Evolutionary conservation across 1,139 yeast species (phyloP).

Genomic region (Suhomyces coccinellae): DNA sequence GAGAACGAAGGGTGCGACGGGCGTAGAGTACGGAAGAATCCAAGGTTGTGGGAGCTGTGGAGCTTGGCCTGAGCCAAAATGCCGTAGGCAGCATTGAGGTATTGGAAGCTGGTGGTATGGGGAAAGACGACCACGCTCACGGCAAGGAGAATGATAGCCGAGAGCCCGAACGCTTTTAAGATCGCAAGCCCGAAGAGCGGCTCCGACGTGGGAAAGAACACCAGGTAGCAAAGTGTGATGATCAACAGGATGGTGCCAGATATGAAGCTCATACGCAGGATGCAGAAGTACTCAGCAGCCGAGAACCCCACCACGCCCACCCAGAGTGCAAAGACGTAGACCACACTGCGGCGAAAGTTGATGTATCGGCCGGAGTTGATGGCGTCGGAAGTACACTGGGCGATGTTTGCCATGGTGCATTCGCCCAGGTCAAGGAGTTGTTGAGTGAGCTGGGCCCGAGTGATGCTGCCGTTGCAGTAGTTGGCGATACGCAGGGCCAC

Average conservation of each 20-base stretch:
- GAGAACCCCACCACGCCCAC: slow-evolving; percentile 29
- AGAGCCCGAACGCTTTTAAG: slow-evolving; percentile 28
- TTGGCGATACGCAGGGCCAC: slow-evolving; percentile 29
- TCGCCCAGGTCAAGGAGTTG: slow-evolving; percentile 28
- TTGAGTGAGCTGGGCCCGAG: slow-evolving; percentile 19
- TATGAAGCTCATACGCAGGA: slow-evolving; percentile 25
- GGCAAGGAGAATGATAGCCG: slow-evolving; percentile 24
- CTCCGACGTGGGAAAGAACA: slow-evolving; percentile 29
- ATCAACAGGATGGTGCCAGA: slow-evolving; percentile 25
- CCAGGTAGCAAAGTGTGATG: slow-evolving; percentile 28
- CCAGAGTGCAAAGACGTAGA: slow-evolving; percentile 28
- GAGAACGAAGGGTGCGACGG: slow-evolving; percentile 31
- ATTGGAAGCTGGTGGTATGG: slow-evolving; percentile 29
- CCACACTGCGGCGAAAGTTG: slow-evolving; percentile 27
- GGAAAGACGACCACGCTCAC: slow-evolving; percentile 30
- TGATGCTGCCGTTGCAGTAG: slow-evolving; percentile 28
- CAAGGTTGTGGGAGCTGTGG: slow-evolving; percentile 23
- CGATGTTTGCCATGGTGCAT: slow-evolving; percentile 26
- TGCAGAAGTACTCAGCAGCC: slow-evolving; percentile 22
- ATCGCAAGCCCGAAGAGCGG: slow-evolving; percentile 26
- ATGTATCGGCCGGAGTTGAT: slow-evolving; percentile 33
- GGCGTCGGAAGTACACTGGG: slow-evolving; percentile 22
- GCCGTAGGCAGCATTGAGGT: slow-evolving; percentile 21
- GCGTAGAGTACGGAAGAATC: slow-evolving; percentile 28
- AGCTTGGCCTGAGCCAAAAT: slow-evolving; percentile 19